Base-by-base conservation (phyloP, 352 stramenopile genomes). In the Phytopythium montanum region DNA sequence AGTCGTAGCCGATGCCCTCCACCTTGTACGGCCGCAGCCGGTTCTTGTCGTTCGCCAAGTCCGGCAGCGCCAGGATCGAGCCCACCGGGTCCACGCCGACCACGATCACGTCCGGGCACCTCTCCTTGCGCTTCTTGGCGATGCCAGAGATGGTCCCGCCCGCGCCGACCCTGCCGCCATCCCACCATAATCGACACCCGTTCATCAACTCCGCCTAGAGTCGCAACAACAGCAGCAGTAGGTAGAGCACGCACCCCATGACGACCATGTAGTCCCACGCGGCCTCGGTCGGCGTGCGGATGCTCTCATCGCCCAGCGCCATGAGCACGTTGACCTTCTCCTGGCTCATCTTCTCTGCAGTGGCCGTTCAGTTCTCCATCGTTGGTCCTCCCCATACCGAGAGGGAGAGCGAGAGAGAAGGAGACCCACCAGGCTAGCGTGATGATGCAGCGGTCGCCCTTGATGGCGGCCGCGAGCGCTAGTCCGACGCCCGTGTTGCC, bases 401-500 rank as follows among this genome's bases (percentile, higher is more conserved):
- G 12, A 36, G 31, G 18, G 23, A 38, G 25, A 53, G 14, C 39
- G 53, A 51, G 18, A 14, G 36, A 12, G 51, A 29, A n/a, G 12
- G 13, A 52, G 13, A 52, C 52, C 3, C 45, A 83, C 74, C 74
- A 1, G 81, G 81, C 16, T n/a, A 91, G 72, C 28, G 86, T 97
- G 62, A 98, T 94, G 66, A 97, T 97, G 69, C 86, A 94, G 49
- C 87, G 76, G 75, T 99, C 99, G 48, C 96, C 96, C 71, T 98
- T 98, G 61, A 96, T 90, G 41, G 96, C 96, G n/a, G 95, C 92
- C 5, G 96, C 92, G 56, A 99, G 88, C 29, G 97, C 96, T 28
- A 99, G 78, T 7, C 94, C 96, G 55, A 99, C 99, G 39, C 96
- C 95, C 25, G 97, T 99, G 72, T 99, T 99, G 45, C 96, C 97